A percentile compares a stretch with the other conserved stretches of the same genome.
Evolutionary conservation across 2,329 filamentous ascomycete species (phyloP).

Genomic region (Neonectria faginata): DNA sequence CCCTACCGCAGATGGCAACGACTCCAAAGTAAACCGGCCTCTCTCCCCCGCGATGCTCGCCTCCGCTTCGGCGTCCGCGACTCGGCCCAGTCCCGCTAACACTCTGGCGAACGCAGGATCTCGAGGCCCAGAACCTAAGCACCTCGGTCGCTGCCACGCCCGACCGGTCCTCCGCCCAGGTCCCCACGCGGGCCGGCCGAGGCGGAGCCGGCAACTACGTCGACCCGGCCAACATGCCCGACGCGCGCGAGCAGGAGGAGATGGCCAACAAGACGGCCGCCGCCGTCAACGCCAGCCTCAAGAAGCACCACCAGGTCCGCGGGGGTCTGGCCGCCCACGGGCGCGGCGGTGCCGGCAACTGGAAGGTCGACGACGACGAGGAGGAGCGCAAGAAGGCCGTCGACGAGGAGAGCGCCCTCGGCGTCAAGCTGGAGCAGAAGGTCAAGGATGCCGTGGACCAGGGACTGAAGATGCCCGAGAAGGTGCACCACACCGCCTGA

Average conservation of each 20-base stretch:
- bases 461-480: slow-evolving; percentile 60
- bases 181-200: slow-evolving; percentile 62
- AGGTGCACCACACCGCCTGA: slow-evolving; percentile 52
- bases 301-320: slow-evolving; percentile 37
- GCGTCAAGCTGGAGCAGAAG: slow-evolving; percentile 56
- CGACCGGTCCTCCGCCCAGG: slow-evolving; percentile 40
- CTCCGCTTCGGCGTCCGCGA: slow-evolving; percentile 2
- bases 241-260: slow-evolving; percentile 50
- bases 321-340: slow-evolving; percentile 50
- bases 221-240: slow-evolving; percentile 51
- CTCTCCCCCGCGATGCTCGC: background rate
- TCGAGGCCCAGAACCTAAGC: slow-evolving; percentile 53
- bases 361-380: slow-evolving; percentile 48
- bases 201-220: slow-evolving; percentile 73
- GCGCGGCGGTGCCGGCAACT: slow-evolving; percentile 71
- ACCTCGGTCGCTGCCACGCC: slow-evolving; percentile 42
- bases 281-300: slow-evolving; percentile 50
- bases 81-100: slow-evolving; percentile 15
- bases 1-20: slow-evolving; percentile 63
- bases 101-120: slow-evolving; percentile 46
- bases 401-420: slow-evolving; percentile 43
- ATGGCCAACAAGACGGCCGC: slow-evolving; percentile 50
- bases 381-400: slow-evolving; percentile 43
- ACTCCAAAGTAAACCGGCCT: slow-evolving; percentile 45
- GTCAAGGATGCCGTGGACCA: slow-evolving; percentile 60